Evolutionary conservation across 202 grass and related monocot species (phyloP), one percentile per base, ranked within the genome.

Genomic region (Bolboschoenoplectus hybrid): DNA sequence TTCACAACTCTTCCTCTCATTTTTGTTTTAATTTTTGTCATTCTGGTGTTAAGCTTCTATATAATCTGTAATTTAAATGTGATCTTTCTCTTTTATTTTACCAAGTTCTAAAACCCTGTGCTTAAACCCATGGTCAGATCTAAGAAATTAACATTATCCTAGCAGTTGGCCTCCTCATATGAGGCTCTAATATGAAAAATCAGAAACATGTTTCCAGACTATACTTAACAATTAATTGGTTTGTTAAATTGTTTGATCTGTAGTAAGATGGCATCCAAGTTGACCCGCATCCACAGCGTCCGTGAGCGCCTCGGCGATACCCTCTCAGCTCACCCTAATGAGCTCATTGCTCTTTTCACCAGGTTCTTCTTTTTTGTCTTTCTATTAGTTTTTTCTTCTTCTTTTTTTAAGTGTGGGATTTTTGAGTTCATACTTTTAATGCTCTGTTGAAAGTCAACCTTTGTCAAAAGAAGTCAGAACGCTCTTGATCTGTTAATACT

Each of bases 261-360:
- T 69, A 84, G 82, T 69, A 72, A 52, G 61, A 97, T 94, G 92
- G 94, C 91, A 45, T 61, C 76, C 55, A 94, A 92, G 78, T 74
- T 97, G 68, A 94, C 94, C 65, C 92, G 94, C 43, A 91, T 97
- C 78, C 90, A 94, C 89, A 97, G 94, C 60, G 81, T 94, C 12
- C 87, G 92, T 0, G 94, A 97, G 49, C 92, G 90, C 55, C 84
- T 97, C 14, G 63, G 91, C 56, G 92, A 93, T 38, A 91, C 92
- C 4, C 90, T 97, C 78, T 85, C 94, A 51, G 91, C 92, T 73
- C 94, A 97, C 75, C 94, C 94, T 20, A 97, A 94, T 83, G 94
- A 97, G 73, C 82, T 97, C 85, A 89, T 97, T 61, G 91, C 94
- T 38, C 90, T 97, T 50, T 97, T 97, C 16, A 94, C 94, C 5